Percentiles rank a stretch among this genome's conserved stretches.
Conservation (phyloP, 495 filamentous ascomycete genomes). For the Hypoxylon cercidicola region DNA sequence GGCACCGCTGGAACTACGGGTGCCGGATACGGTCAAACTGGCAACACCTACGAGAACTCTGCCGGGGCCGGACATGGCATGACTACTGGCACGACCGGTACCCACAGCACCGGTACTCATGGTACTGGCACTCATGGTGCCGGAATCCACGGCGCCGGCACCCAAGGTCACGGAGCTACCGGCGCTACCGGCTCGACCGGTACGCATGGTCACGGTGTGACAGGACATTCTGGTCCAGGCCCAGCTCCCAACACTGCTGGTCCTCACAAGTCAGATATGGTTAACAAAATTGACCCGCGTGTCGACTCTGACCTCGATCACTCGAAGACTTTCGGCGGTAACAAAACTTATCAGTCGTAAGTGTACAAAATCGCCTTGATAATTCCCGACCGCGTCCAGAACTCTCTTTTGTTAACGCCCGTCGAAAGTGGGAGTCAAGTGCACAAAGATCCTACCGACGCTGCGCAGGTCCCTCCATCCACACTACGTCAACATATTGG, state of each 20-base stretch:
- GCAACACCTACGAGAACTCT: too few relatives aligned
- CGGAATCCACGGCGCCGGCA: neutral
- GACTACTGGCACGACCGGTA: constrained; percentile 14
- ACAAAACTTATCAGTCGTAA: constrained; percentile 61
- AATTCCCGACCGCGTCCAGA: neutral
- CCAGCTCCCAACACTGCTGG: constrained; percentile 60
- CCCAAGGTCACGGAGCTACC: constrained; percentile 20
- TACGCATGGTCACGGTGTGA: constrained; percentile 19
- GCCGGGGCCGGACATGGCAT: too few relatives aligned
- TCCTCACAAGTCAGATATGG: constrained; percentile 61
- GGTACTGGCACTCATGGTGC: constrained; percentile 12
- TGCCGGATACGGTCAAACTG: neutral
- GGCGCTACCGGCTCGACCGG: constrained; percentile 41
- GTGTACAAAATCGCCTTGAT: constrained; percentile 35
- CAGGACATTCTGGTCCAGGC: constrained; percentile 46
- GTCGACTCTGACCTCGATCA: constrained; percentile 62
- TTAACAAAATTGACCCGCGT: constrained; percentile 66
- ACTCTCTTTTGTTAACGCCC: constrained; percentile 21
- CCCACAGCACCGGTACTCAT: neutral
- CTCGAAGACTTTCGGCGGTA: constrained; percentile 55
- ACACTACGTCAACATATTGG: constrained; percentile 52
- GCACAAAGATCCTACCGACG: constrained; percentile 55
- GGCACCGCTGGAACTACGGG: constrained; percentile 42
- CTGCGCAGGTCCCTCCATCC: constrained; percentile 60
- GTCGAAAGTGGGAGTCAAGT: constrained; percentile 10